Base-by-base conservation (phyloP, 2,329 filamentous ascomycete species). In the Hypomyces perniciosus region DNA sequence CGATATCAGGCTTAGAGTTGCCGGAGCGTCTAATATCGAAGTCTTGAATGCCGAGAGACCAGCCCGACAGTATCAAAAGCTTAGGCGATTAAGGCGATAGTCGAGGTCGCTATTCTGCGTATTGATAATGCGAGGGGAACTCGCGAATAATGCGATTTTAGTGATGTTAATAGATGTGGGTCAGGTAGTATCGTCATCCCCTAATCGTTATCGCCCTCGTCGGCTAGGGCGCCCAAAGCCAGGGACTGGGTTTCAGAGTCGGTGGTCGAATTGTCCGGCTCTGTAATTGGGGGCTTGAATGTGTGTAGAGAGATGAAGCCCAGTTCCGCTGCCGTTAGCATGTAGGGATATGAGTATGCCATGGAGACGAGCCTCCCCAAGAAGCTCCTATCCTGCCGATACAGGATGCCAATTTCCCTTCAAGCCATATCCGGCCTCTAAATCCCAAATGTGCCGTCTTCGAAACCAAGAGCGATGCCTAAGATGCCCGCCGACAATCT, bases 41-140 rank as follows among this genome's bases (percentile, higher is more conserved):
- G 66, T 96, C 92, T 66, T 97, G 92, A n/a, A 97, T 81, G 2
- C 90, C 91, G 12, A 96, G 79, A 6, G 87, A 90, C 88, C 91
- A 96, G 29, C 90, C 90, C 83, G 3, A 85, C 75, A 2, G 87
- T 86, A 12, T 86, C 84, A 57, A 95, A 83, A 0, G 88, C 88
- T 65, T 95, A 96, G 1, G 89, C 91, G 53, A 96, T 87, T 0
- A 88, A 90, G 2, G 89, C 86, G n/a, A 90, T 79, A 13, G 89
- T 80, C 8, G 79, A 80, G 4, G 73, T 71, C 1, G 79, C 65
- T 10, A 81, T 81, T 28, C 76, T 79, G n/a, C 90, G 82, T 35
- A 97, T 80, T 0, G 89, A 92, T 12, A 96, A 71, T 0, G 90
- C 88, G 8, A 95, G 72, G 1, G 91, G 91, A 3, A 86, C 80